These are phyloP conservation scores for Scytalidium sp. DNA, from an alignment of 2,329 filamentous ascomycete species.

Conservation along the genomic window DNA sequence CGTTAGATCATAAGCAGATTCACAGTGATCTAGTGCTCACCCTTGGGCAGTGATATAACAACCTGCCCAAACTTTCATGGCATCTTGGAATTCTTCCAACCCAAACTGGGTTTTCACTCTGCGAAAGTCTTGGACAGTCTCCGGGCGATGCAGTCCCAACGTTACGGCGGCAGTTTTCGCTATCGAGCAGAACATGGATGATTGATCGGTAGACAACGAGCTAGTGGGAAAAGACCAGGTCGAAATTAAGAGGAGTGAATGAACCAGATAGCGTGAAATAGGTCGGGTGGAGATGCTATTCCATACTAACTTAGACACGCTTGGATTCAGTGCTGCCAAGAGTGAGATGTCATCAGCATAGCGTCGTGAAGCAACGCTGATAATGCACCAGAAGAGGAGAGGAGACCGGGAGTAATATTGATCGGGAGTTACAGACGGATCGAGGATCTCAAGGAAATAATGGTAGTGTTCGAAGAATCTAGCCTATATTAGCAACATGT, in stretches of 20 bases:
- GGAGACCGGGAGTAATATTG: constrained; percentile 8
- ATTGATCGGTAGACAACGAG: constrained; percentile 1
- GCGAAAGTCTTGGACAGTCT: constrained; percentile 4
- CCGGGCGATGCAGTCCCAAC: constrained; percentile 5
- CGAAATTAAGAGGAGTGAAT: constrained; percentile 2
- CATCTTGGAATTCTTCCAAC: constrained; percentile 1
- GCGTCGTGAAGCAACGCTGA: constrained; percentile 13
- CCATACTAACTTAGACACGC: constrained; percentile 11
- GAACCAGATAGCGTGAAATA: not conserved
- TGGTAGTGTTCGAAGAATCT: constrained; percentile 15
- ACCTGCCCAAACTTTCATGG: constrained; percentile 4
- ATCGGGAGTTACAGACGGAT: constrained; percentile 10
- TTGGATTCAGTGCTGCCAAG: constrained; percentile 4
- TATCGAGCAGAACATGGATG: constrained; percentile 2
- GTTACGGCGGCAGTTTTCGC: constrained; percentile 4
- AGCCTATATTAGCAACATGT: not conserved
- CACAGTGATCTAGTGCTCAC: not conserved
- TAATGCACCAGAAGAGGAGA: constrained; percentile 14
- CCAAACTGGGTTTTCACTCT: constrained; percentile 3
- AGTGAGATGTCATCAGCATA: constrained; percentile 10
- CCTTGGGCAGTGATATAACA: constrained; percentile 4
- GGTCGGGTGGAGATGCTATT: not conserved
- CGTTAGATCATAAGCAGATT: not conserved
- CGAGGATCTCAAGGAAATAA: constrained; percentile 10
- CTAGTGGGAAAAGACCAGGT: constrained; percentile 5